Evolutionary conservation across 139 green algal species (phyloP).

Genomic region (Raphidocelis subcapitata): DNA sequence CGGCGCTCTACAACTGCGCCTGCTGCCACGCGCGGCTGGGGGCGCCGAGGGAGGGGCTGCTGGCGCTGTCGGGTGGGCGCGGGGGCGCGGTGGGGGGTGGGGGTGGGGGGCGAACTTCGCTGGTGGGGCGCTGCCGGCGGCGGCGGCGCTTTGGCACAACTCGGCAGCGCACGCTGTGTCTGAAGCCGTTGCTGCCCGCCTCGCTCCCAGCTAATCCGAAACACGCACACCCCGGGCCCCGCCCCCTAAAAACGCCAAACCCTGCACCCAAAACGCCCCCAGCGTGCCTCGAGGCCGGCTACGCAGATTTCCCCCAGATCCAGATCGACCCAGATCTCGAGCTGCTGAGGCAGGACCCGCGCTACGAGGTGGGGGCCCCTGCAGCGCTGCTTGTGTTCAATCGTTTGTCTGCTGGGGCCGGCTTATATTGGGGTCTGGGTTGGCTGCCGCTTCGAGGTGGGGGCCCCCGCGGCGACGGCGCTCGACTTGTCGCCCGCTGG

Average conservation of each 20-base stretch:
- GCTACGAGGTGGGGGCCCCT: constrained; percentile 60
- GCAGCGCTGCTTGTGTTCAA: background rate
- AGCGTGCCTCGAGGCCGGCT: constrained; percentile 71
- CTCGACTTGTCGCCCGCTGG: no score
- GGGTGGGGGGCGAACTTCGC: background rate
- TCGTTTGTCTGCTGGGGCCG: background rate
- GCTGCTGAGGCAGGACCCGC: constrained; percentile 48
- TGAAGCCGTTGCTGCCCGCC: background rate
- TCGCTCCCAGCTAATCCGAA: background rate
- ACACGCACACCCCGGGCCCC: background rate
- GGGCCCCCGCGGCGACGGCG: no score
- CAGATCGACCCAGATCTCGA: constrained; percentile 71
- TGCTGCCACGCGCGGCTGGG: constrained; percentile 71
- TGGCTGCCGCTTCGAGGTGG: no score
- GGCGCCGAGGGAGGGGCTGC: constrained; percentile 50
- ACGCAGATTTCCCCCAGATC: constrained; percentile 66
- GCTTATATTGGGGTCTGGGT: no score
- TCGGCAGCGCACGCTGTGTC: background rate
- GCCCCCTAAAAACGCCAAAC: background rate
- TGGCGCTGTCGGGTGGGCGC: constrained; percentile 56
- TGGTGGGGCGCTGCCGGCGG: background rate
- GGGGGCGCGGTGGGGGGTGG: background rate
- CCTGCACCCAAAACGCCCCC: background rate
- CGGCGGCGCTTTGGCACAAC: background rate
- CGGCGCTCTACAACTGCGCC: constrained; percentile 83